Evolutionary conservation across 129 eudicot species (phyloP), one percentile per base, ranked within the genome.

Genomic region (Arctium minus): DNA sequence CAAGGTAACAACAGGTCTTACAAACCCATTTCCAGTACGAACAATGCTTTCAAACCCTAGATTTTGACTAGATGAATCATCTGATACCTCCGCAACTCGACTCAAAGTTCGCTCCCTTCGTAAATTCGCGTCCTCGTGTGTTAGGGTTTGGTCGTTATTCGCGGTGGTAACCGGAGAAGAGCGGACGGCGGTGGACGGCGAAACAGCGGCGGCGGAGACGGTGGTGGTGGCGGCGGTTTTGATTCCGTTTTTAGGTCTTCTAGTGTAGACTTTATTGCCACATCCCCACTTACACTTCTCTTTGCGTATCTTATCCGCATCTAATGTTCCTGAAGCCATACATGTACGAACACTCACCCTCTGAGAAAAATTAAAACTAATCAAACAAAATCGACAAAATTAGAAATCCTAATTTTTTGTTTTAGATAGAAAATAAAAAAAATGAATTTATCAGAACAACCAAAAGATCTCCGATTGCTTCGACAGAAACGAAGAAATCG

Each of bases 311-410:
- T 87, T 92, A 31, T 77, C 86, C 56, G 85, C 90, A 80, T 87
- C 94, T 81, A 88, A 78, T 46, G 87, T 82, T 87, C 84, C 97
- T 40, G 98, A 89, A 91, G 85, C 99, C 99, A 96, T 93, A 88
- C 94, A 94, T 83, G 82, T 78, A 92, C 83, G 75, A 32, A 76
- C 84, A 75, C 87, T 78, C 73, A 75, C 81, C 22, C 80, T 48
- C 74, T 44, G 27, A 35, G 60, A 18, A 31, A 44, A 35, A 48
- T 29, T 39, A 38, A 38, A 38, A 38, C 64, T 50, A 50, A 77
- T 15, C 0, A 68, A 62, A 18, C 74, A 53, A 83, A 76, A 77
- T 56, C 39, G 53, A 78, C 27, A 32, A 84, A 72, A 31, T 35
- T 27, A 73, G 56, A 84, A 73, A 84, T 79, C 83, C 83, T 84